Evolutionary conservation across 495 filamentous ascomycete species (phyloP), one percentile per base, ranked within the genome.

Genomic region (Aspergillus kassunensis): DNA sequence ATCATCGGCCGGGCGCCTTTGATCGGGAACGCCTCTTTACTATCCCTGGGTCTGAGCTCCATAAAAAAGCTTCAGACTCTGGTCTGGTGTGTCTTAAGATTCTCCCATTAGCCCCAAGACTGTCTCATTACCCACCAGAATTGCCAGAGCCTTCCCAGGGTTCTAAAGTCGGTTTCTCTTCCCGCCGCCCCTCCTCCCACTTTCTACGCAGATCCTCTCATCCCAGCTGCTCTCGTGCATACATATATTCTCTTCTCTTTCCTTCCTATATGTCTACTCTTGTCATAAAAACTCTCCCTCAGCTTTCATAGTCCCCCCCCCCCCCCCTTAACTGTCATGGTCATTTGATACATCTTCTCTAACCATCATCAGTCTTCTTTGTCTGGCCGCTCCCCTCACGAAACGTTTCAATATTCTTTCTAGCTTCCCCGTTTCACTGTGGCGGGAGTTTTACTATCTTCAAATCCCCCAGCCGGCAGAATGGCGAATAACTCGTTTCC

Each of bases 401-500:
- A 44, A 45, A 20, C n/a, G n/a, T n/a, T n/a, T n/a, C n/a, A n/a
- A n/a, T n/a, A n/a, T n/a, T n/a, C n/a, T n/a, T 44, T 35, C 44
- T 44, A 21, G 56, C 25, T 42, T 43, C 56, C 56, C 53, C 56
- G 57, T 58, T 62, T 62, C 43, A 46, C 25, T 43, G 54, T 57
- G 61, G 64, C 65, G 63, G 66, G 64, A 74, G 60, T 34, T 11
- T 33, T 57, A 55, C 59, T 60, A 57, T 60, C 65, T 61, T 59
- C 62, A 61, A 63, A 9, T 9, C 12, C 61, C 59, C 54, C 54
- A 44, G 35, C 49, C 59, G 30, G 54, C 58, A 62, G 41, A 44
- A 83, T 83, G 80, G 75, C 81, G 49, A 71, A 56, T 54, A 76
- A 63, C 62, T 77, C 72, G 47, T 80, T 82, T 62, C 76, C 82